A percentile compares a stretch with the other conserved stretches of the same genome.
Conservation (phyloP, 2,329 filamentous ascomycete species). For the Pseudopyrenochaeta lycopersici region DNA sequence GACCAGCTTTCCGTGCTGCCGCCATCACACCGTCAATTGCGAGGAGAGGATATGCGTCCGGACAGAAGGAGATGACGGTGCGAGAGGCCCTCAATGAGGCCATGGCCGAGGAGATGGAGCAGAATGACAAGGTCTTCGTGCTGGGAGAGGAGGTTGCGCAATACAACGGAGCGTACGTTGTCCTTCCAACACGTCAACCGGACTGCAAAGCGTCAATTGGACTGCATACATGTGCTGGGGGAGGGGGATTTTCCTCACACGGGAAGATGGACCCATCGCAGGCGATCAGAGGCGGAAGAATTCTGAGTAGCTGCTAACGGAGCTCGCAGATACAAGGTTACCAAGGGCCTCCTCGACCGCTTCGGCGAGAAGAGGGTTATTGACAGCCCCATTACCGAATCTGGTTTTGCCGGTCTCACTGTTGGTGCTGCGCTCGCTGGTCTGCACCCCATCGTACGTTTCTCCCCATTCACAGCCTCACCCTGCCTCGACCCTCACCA, state of each 20-base stretch:
- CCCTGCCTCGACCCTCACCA: background rate
- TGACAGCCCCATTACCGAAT: slow-evolving; percentile 98
- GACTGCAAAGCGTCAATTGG: slow-evolving; percentile 12
- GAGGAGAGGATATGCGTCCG: slow-evolving; percentile 65
- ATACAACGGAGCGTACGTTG: slow-evolving; percentile 89
- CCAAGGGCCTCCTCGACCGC: slow-evolving; percentile 94
- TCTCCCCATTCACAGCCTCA: background rate
- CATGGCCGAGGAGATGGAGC: slow-evolving; percentile 94
- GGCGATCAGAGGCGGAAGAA: background rate
- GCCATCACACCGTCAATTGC: slow-evolving; percentile 59
- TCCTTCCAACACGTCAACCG: background rate
- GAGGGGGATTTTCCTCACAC: background rate
- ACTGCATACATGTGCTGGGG: slow-evolving; percentile 5
- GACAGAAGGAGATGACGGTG: slow-evolving; percentile 92
- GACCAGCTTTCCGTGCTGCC: slow-evolving; percentile 61
- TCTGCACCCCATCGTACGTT: slow-evolving; percentile 86
- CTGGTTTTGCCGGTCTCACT: slow-evolving; percentile 91
- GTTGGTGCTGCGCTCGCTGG: slow-evolving; percentile 95
- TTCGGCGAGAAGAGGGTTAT: slow-evolving; percentile 98
- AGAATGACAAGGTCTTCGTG: slow-evolving; percentile 93
- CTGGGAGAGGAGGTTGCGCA: slow-evolving; percentile 98
- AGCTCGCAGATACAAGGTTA: slow-evolving; percentile 85
- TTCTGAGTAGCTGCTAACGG: slow-evolving; percentile 48
- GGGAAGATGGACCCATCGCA: slow-evolving; percentile 3
- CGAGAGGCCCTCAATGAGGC: slow-evolving; percentile 98